Evolutionary conservation across 345 rosid species (phyloP).

Genomic region (Eucalyptus polyanthemos): DNA sequence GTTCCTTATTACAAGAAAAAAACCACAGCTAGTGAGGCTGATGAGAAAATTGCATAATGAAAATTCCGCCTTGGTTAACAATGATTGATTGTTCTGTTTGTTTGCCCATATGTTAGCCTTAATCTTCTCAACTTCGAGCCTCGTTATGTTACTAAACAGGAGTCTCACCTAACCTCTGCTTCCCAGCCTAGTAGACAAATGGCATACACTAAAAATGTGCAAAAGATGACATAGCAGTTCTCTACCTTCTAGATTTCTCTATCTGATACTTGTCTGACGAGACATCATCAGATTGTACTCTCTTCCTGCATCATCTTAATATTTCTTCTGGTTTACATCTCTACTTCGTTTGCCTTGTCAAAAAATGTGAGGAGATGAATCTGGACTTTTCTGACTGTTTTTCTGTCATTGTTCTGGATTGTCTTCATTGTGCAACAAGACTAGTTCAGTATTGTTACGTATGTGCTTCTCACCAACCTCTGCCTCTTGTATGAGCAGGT

Average conservation of each 20-base stretch:
- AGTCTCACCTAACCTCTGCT: neutral
- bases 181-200: neutral
- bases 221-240: neutral
- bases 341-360: neutral
- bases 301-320: neutral
- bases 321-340: neutral
- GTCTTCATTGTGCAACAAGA: neutral
- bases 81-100: neutral
- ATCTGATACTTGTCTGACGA: neutral
- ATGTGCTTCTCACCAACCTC: neutral
- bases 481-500: slow-evolving; percentile 30
- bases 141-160: neutral
- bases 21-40: neutral
- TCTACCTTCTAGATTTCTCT: neutral
- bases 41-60: neutral
- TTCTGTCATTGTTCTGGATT: neutral
- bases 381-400: neutral
- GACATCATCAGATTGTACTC: neutral
- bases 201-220: neutral
- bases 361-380: neutral
- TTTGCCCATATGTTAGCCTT: neutral
- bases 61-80: neutral
- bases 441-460: neutral
- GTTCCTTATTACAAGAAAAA: neutral
- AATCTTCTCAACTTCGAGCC: neutral